Conservation (phyloP, 2,329 filamentous ascomycete genomes). For the Exophiala sp. region DNA sequence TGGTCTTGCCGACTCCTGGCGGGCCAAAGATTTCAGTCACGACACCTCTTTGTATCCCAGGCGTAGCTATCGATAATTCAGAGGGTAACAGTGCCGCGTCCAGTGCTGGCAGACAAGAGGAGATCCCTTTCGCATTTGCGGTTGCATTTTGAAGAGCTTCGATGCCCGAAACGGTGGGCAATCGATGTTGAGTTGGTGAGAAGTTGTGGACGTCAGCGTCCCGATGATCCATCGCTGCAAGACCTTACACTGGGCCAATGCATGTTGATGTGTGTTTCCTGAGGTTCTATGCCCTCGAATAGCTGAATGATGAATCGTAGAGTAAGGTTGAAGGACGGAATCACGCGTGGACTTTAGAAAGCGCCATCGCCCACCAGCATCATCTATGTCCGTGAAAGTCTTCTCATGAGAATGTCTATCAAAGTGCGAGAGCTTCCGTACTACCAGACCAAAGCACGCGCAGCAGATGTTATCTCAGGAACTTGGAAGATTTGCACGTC, state of each 20-base stretch:
- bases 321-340: neutral
- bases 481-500: too few relatives aligned
- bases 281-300: neutral
- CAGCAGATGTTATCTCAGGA: too few relatives aligned
- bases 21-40: slow-evolving; percentile 87
- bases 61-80: slow-evolving; percentile 4
- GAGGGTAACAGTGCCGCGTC: slow-evolving; percentile 46
- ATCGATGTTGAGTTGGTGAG: slow-evolving; percentile 49
- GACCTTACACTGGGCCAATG: neutral
- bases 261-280: slow-evolving; percentile 8
- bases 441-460: too few relatives aligned
- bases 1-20: slow-evolving; percentile 79
- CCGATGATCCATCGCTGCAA: slow-evolving; percentile 54
- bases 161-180: slow-evolving; percentile 73
- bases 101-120: slow-evolving; percentile 55
- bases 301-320: neutral
- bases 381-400: too few relatives aligned
- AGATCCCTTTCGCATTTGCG: slow-evolving; percentile 37
- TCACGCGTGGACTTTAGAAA: neutral
- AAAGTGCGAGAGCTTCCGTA: too few relatives aligned
- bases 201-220: slow-evolving; percentile 57
- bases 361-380: too few relatives aligned
- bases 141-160: slow-evolving; percentile 54
- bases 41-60: slow-evolving; percentile 58
- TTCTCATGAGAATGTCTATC: too few relatives aligned